Conservation (phyloP, 2,329 filamentous ascomycete species). For the Diaporthe destruens region DNA sequence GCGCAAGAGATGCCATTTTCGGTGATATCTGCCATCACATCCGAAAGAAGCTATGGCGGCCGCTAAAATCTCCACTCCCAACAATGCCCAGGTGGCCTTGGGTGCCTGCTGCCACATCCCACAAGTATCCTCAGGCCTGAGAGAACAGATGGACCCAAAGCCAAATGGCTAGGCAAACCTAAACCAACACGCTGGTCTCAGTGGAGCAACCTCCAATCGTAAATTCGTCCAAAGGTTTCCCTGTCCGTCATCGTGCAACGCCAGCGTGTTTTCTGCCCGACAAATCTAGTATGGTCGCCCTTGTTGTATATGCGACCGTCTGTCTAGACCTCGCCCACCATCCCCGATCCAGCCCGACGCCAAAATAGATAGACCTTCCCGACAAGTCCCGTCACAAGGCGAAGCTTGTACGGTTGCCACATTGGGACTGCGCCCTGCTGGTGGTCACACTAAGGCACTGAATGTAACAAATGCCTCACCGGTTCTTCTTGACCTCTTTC, state of each 20-base stretch:
- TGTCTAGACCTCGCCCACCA: conserved; percentile 17
- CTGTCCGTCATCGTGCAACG: conserved; percentile 9
- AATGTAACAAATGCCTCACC: background rate
- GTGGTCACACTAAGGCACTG: background rate
- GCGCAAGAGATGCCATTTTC: conserved; percentile 17
- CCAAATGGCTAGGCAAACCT: conserved; percentile 19
- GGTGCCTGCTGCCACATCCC: background rate
- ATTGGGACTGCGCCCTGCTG: conserved; percentile 5
- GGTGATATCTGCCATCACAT: conserved; percentile 6
- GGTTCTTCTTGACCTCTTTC: background rate
- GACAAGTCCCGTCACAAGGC: background rate
- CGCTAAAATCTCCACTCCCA: background rate
- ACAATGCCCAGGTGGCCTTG: background rate
- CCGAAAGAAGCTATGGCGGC: conserved; percentile 2
- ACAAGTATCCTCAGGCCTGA: background rate
- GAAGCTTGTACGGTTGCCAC: background rate
- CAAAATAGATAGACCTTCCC: conserved; percentile 14
- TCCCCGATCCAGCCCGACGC: conserved; percentile 11
- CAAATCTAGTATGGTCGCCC: conserved; percentile 18
- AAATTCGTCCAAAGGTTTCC: conserved; percentile 4
- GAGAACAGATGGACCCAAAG: background rate
- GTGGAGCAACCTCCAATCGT: conserved; percentile 12
- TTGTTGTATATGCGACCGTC: conserved; percentile 13
- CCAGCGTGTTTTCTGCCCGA: conserved; percentile 10
- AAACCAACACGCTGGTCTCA: conserved; percentile 27